Percentiles rank a stretch among this genome's conserved stretches.
phyloP scores from a whole-genome alignment of 768 basidiomycete species.

The Chalciporus sphaerocephalus region DNA sequence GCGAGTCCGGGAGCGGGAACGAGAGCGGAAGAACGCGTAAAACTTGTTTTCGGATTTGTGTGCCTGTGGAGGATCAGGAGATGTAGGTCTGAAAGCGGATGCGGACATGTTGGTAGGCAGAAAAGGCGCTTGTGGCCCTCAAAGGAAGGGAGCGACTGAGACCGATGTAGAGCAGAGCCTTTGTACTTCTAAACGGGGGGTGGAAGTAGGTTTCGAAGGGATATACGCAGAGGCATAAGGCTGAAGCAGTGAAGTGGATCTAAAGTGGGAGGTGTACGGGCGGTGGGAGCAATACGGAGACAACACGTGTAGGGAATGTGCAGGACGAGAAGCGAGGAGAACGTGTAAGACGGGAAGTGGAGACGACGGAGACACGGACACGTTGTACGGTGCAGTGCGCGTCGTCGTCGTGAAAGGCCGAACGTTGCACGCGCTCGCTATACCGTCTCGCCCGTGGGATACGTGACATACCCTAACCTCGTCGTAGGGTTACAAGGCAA shows the following conservation, averaged over 20 bases:
- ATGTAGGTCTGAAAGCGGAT: background rate
- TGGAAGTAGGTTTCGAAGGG: background rate
- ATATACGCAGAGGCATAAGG: background rate
- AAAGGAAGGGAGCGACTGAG: background rate
- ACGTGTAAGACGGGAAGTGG: conserved; percentile 18
- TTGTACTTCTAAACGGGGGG: background rate
- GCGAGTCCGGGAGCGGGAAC: conserved; percentile 36
- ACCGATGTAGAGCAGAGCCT: background rate
- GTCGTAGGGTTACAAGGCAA: background rate
- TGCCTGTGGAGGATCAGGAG: conserved; percentile 1
- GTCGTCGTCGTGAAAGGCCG: background rate
- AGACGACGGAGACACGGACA: conserved; percentile 8
- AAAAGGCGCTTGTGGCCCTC: conserved; percentile 7
- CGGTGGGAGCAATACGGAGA: conserved; percentile 35
- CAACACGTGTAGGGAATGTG: conserved; percentile 43
- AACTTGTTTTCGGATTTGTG: conserved; percentile 50
- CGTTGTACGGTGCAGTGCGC: conserved; percentile 2
- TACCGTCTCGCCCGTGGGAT: background rate
- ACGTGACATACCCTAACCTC: conserved; percentile 8
- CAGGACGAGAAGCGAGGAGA: conserved; percentile 26
- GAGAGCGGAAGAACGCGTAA: conserved; percentile 56
- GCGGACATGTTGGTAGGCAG: conserved; percentile 9
- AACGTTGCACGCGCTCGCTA: too few relatives aligned
- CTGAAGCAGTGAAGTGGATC: background rate
- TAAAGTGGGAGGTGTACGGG: conserved; percentile 17